Evolutionary conservation across 257 asterid genomes (phyloP).

Genomic region (Solanum sparsipilum): DNA sequence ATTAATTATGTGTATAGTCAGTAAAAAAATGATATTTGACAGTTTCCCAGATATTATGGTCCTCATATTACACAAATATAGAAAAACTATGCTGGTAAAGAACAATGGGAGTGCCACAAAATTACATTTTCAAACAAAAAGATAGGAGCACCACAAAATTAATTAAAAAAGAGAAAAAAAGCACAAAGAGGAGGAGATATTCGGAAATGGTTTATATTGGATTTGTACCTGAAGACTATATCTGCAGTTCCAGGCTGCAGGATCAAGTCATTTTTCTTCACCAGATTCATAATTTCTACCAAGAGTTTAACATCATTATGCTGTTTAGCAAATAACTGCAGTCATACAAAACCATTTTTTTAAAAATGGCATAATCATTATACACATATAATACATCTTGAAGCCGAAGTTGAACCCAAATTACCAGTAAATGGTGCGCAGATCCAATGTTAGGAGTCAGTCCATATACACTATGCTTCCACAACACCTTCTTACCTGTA

Average conservation of each 20-base stretch:
- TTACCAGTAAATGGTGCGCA: constrained; percentile 75
- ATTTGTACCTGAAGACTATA: constrained; percentile 52
- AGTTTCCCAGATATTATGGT: neutral
- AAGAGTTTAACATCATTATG: constrained; percentile 58
- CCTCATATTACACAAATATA: neutral
- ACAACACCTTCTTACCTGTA: constrained; percentile 65
- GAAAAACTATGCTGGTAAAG: neutral
- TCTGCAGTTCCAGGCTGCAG: constrained; percentile 88
- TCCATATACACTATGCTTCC: constrained; percentile 70
- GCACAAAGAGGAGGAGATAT: neutral
- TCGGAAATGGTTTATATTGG: neutral
- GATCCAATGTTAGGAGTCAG: constrained; percentile 73
- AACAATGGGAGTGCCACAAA: neutral
- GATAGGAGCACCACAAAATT: neutral
- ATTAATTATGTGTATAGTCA: neutral
- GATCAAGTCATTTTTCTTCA: constrained; percentile 55
- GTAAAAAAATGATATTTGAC: neutral
- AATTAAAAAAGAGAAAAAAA: neutral
- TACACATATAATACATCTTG: neutral
- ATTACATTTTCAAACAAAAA: neutral
- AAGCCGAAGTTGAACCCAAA: neutral
- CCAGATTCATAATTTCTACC: constrained; percentile 57
- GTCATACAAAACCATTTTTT: constrained; percentile 7
- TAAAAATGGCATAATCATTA: neutral
- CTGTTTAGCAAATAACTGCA: constrained; percentile 82